Evolutionary conservation across 2,329 filamentous ascomycete genomes (phyloP).

Genomic region (Teratosphaeria destructans): DNA sequence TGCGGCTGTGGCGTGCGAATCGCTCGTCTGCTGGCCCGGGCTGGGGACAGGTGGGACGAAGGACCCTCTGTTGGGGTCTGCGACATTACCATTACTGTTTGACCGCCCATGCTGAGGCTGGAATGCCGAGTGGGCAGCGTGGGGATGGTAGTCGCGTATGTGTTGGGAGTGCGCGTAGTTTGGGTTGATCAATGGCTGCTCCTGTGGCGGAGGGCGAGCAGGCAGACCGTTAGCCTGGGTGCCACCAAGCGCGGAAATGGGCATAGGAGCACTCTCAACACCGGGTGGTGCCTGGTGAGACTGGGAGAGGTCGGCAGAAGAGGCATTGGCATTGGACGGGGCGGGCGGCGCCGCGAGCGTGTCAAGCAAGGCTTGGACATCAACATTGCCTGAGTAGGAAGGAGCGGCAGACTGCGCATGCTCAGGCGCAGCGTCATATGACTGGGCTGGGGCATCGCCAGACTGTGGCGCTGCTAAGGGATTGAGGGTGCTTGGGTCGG

Average conservation of each 20-base stretch:
- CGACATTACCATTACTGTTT: constrained; percentile 16
- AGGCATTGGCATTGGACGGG: constrained; percentile 14
- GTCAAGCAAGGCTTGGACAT: constrained; percentile 38
- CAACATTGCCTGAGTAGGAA: constrained; percentile 24
- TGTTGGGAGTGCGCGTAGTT: constrained; percentile 39
- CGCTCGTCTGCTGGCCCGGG: constrained; percentile 4
- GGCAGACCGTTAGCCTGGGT: constrained; percentile 33
- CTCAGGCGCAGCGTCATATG: neutral
- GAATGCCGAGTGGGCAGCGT: constrained; percentile 30
- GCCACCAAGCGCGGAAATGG: constrained; percentile 19
- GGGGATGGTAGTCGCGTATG: constrained; percentile 41
- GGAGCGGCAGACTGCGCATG: constrained; percentile 1
- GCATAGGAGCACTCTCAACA: constrained; percentile 22
- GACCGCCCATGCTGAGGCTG: constrained; percentile 17
- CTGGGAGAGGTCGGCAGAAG: constrained; percentile 13
- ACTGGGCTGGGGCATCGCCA: constrained; percentile 2
- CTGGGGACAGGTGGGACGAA: constrained; percentile 8
- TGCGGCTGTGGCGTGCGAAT: constrained; percentile 1
- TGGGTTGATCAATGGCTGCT: constrained; percentile 37
- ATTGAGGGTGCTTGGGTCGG: neutral
- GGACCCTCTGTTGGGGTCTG: constrained; percentile 8
- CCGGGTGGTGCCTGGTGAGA: constrained; percentile 22
- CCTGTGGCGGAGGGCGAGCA: constrained; percentile 39
- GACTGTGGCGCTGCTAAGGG: neutral
- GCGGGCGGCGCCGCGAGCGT: constrained; percentile 26